Evolutionary conservation across 2,329 filamentous ascomycete genomes (phyloP).

Genomic region (Chaetomium sp.): DNA sequence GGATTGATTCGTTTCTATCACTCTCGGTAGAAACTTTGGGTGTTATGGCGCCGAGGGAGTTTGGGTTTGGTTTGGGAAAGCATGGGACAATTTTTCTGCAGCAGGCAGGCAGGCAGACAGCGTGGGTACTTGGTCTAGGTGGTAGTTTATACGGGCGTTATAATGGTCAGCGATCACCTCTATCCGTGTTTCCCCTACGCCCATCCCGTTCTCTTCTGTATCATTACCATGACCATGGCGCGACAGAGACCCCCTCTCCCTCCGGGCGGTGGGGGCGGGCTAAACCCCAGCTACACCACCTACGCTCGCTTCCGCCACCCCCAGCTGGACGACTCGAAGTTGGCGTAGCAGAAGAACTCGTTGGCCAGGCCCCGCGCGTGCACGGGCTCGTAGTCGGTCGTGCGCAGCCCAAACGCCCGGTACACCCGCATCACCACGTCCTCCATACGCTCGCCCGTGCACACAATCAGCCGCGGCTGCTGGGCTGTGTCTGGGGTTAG

Average conservation of each 20-base stretch:
- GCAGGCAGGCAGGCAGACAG: not conserved
- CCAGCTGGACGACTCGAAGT: slow-evolving; percentile 57
- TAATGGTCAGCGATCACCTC: not conserved
- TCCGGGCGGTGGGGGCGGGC: too few relatives aligned
- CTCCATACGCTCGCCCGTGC: slow-evolving; percentile 78
- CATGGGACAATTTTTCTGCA: not conserved
- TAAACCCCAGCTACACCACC: too few relatives aligned
- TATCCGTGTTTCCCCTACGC: too few relatives aligned
- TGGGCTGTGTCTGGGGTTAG: slow-evolving; percentile 10
- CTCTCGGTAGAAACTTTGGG: not conserved
- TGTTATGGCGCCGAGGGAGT: not conserved
- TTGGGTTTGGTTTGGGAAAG: slow-evolving; percentile 1
- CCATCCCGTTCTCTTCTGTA: too few relatives aligned
- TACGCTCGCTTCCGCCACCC: slow-evolving; percentile 24
- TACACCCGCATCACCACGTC: slow-evolving; percentile 68
- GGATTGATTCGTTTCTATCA: not conserved
- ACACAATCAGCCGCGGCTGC: slow-evolving; percentile 57
- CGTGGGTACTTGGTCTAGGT: not conserved
- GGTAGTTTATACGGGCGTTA: not conserved
- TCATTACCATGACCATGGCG: too few relatives aligned
- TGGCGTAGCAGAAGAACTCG: slow-evolving; percentile 78
- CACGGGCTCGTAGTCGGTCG: slow-evolving; percentile 68
- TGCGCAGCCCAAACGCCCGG: slow-evolving; percentile 59
- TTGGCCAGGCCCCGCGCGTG: slow-evolving; percentile 77
- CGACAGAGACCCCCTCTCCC: too few relatives aligned